These are phyloP conservation scores for Fonsecaea pedrosoi DNA, from an alignment of 2,329 filamentous ascomycete species.

Conservation along the genomic window DNA sequence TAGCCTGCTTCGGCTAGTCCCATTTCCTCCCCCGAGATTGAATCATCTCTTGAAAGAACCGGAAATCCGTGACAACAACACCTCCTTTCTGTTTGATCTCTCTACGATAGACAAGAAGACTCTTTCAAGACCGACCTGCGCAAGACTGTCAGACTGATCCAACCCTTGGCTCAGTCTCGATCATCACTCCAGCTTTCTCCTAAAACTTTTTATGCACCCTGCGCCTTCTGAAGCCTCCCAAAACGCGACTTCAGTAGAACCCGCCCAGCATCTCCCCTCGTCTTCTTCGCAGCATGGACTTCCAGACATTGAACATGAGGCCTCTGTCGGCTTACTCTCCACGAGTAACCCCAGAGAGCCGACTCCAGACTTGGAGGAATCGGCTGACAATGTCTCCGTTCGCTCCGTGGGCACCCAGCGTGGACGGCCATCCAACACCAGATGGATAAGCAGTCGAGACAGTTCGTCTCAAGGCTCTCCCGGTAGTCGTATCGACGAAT, in stretches of 20 bases:
- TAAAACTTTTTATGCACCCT: slow-evolving; percentile 69
- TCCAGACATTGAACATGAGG: slow-evolving; percentile 51
- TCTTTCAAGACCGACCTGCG: slow-evolving; percentile 9
- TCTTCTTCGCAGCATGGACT: slow-evolving; percentile 66
- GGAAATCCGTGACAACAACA: neutral
- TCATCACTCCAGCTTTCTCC: slow-evolving; percentile 43
- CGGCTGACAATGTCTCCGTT: slow-evolving; percentile 39
- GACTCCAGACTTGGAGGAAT: slow-evolving; percentile 38
- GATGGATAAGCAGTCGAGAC: slow-evolving; percentile 42
- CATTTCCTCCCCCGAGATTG: neutral
- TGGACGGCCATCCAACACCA: slow-evolving; percentile 37
- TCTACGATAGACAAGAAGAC: slow-evolving; percentile 3
- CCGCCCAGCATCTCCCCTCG: slow-evolving; percentile 40
- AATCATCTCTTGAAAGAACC: slow-evolving; percentile 3
- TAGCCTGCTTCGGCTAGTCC: neutral
- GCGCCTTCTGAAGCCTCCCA: slow-evolving; percentile 60
- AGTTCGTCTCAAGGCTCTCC: slow-evolving; percentile 48
- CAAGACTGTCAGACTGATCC: slow-evolving; percentile 55
- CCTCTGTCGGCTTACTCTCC: slow-evolving; percentile 52
- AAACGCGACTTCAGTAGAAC: slow-evolving; percentile 51
- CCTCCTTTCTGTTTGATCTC: slow-evolving; percentile 13
- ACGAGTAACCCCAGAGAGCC: slow-evolving; percentile 49
- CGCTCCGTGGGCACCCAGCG: slow-evolving; percentile 39
- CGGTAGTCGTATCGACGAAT: slow-evolving; percentile 60
- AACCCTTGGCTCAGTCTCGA: slow-evolving; percentile 63